phyloP scores from a whole-genome alignment of 345 rosid genomes.

The Pugionium cornutum region DNA sequence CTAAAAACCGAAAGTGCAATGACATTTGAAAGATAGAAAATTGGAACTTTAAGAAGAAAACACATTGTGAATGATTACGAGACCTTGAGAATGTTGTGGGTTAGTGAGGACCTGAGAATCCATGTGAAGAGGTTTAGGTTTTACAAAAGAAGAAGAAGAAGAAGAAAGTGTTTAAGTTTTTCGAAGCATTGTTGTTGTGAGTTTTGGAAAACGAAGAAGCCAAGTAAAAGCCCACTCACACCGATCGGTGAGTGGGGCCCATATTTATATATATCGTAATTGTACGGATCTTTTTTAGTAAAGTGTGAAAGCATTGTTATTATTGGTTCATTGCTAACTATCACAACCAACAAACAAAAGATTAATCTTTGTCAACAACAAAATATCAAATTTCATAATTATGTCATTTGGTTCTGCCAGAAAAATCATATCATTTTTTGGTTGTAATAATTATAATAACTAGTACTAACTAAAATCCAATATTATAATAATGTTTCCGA shows the following conservation, averaged over 20 bases:
- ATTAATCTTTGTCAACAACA: too few relatives aligned
- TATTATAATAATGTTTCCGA: too few relatives aligned
- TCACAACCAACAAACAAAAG: neutral
- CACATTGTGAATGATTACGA: conserved; percentile 19
- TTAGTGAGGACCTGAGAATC: conserved; percentile 32
- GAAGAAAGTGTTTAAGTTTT: neutral
- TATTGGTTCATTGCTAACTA: conserved; percentile 18
- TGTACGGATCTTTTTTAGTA: conserved; percentile 5
- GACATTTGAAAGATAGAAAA: neutral
- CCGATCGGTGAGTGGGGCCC: conserved; percentile 30
- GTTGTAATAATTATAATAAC: too few relatives aligned
- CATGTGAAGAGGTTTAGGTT: conserved; percentile 37
- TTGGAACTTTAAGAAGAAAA: neutral
- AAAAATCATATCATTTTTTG: too few relatives aligned
- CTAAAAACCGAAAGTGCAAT: neutral
- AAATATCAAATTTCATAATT: too few relatives aligned
- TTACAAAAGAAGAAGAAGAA: neutral
- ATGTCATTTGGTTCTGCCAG: too few relatives aligned
- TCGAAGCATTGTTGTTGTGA: neutral
- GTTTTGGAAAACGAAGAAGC: conserved; percentile 39
- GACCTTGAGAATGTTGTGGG: conserved; percentile 37
- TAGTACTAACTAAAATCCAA: too few relatives aligned
- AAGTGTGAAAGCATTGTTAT: neutral
- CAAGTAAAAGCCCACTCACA: conserved; percentile 41
- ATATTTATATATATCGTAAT: neutral